phyloP scores from a whole-genome alignment of 1,284 basidiomycete genomes.

The Kalmanozyma brasiliensis region DNA sequence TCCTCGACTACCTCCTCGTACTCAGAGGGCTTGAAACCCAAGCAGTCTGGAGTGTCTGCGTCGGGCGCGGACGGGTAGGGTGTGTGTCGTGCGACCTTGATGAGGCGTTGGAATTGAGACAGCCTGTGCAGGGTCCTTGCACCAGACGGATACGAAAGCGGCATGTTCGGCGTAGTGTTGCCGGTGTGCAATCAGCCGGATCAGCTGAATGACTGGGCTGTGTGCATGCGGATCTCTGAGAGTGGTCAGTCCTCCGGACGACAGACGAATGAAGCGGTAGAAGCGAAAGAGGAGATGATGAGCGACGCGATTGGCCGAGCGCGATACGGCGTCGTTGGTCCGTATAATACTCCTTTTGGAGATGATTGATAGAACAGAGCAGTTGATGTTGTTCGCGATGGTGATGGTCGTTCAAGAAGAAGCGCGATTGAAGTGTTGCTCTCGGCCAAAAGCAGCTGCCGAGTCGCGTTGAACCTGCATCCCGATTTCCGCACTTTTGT shows the following conservation, averaged over 20 bases:
- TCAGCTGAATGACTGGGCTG: background rate
- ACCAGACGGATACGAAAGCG: constrained; percentile 40
- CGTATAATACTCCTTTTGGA: no score
- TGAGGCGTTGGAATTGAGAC: constrained; percentile 34
- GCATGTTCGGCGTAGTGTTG: constrained; percentile 15
- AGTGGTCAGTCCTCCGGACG: no score
- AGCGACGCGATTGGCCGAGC: no score
- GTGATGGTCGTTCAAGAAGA: constrained; percentile 18
- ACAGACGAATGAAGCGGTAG: no score
- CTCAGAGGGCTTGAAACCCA: constrained; percentile 38
- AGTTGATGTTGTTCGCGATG: background rate
- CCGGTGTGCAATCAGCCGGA: constrained; percentile 4
- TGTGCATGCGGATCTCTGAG: constrained; percentile 8
- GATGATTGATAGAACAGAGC: no score
- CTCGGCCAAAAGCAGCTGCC: constrained; percentile 15
- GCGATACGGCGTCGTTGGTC: no score
- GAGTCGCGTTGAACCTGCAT: constrained; percentile 18
- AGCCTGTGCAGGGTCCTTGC: constrained; percentile 24
- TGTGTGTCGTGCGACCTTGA: constrained; percentile 48
- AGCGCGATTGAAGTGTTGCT: constrained; percentile 31
- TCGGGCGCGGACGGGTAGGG: constrained; percentile 6
- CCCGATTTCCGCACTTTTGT: constrained; percentile 8
- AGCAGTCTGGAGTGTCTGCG: constrained; percentile 13
- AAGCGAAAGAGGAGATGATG: no score
- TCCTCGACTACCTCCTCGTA: constrained; percentile 35